phyloP scores from a whole-genome alignment of 1,284 basidiomycete genomes.

The Xerocomus tenax region DNA sequence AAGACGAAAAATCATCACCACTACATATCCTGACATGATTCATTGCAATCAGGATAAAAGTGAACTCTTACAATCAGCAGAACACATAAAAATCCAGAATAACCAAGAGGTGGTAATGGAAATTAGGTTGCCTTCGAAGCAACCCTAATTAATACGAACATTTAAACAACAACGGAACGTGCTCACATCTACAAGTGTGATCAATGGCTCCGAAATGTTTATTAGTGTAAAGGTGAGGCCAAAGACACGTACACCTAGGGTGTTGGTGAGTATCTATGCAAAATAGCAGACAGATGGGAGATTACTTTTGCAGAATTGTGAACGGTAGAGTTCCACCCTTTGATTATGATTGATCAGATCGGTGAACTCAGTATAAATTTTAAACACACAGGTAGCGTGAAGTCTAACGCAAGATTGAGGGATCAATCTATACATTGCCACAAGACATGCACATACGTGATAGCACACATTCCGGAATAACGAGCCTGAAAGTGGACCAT shows the following conservation, averaged over 20 bases:
- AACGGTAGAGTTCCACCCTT: background rate
- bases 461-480: background rate
- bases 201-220: background rate
- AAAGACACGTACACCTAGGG: background rate
- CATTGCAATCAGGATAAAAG: too few species aligned
- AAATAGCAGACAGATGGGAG: background rate
- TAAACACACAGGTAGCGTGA: too few species aligned
- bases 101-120: background rate
- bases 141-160: too few species aligned
- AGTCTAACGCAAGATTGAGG: too few species aligned
- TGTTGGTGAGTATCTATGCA: background rate
- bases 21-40: background rate
- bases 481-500: background rate
- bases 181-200: background rate
- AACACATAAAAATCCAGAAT: background rate
- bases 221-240: too few species aligned
- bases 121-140: background rate
- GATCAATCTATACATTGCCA: background rate
- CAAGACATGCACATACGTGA: background rate
- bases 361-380: too few species aligned
- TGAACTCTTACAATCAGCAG: background rate
- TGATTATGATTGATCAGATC: too few species aligned
- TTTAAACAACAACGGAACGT: too few species aligned
- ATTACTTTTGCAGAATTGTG: background rate
- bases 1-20: background rate